A percentile compares a stretch with the other conserved stretches of the same genome.
Evolutionary conservation across 2,329 filamentous ascomycete genomes (phyloP).

Genomic region (Fusarium subtropicale): DNA sequence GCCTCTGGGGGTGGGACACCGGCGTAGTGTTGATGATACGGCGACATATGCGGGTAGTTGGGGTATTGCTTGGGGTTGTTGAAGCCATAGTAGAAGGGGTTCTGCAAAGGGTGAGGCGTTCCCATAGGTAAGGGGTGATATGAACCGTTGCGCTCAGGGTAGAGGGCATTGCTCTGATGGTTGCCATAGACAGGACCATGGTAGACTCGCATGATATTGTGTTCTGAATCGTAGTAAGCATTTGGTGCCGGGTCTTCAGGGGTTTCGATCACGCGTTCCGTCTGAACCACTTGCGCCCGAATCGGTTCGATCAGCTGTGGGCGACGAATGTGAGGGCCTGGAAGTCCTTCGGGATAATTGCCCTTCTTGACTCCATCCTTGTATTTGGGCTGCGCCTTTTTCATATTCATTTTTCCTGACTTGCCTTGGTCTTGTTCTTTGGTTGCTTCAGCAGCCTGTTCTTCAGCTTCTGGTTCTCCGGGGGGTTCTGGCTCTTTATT

Average conservation of each 20-base stretch:
- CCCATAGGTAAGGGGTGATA: constrained; percentile 55
- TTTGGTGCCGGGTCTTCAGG: constrained; percentile 67
- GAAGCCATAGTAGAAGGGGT: constrained; percentile 58
- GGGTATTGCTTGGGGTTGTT: constrained; percentile 39
- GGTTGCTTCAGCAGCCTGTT: constrained; percentile 14
- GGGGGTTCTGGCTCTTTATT: constrained; percentile 20
- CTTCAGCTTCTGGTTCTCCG: constrained; percentile 16
- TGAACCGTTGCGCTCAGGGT: constrained; percentile 55
- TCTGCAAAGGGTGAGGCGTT: constrained; percentile 57
- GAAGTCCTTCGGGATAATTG: constrained; percentile 47
- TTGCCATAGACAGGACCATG: constrained; percentile 68
- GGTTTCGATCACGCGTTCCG: constrained; percentile 67
- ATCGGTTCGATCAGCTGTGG: constrained; percentile 62
- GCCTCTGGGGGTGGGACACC: constrained; percentile 24
- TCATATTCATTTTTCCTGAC: constrained; percentile 20
- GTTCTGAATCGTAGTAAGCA: constrained; percentile 66
- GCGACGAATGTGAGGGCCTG: constrained; percentile 50
- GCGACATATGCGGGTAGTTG: constrained; percentile 38
- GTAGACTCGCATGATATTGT: constrained; percentile 67
- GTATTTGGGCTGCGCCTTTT: constrained; percentile 28
- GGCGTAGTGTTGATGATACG: constrained; percentile 23
- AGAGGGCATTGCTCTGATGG: constrained; percentile 57
- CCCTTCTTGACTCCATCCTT: constrained; percentile 38
- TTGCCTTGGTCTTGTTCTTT: constrained; percentile 38
- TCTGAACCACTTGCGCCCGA: constrained; percentile 62